Conservation (phyloP, 2,329 filamentous ascomycete genomes). For the Triangularia setosa region DNA sequence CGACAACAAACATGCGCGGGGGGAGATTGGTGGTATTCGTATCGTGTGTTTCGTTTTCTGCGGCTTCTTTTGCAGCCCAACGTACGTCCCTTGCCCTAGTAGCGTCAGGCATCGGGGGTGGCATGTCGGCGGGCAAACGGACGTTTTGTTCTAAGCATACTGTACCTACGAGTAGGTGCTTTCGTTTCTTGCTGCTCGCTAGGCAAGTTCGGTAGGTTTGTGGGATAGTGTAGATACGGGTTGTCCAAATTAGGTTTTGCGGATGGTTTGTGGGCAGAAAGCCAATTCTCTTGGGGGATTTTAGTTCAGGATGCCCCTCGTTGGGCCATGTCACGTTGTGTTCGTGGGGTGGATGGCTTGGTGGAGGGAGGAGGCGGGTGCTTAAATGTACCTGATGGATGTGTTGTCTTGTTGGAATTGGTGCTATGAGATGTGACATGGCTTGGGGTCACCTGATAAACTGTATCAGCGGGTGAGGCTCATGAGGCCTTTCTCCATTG, state of each 20-base stretch:
- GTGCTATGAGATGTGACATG: background rate
- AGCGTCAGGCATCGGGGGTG: background rate
- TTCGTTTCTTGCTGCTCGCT: background rate
- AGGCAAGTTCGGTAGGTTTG: background rate
- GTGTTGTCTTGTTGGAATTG: background rate
- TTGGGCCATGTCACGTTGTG: background rate
- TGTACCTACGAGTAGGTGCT: background rate
- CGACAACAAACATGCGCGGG: background rate
- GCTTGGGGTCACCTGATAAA: conserved; percentile 1
- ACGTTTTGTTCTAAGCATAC: background rate
- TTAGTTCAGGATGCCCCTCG: background rate
- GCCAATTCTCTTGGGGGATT: background rate
- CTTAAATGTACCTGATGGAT: background rate
- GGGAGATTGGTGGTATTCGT: background rate
- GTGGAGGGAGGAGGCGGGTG: background rate
- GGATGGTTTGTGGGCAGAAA: background rate
- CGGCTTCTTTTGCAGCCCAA: background rate
- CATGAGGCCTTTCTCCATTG: background rate
- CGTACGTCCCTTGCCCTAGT: background rate
- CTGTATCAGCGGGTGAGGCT: background rate
- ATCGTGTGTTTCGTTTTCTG: background rate
- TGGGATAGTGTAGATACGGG: background rate
- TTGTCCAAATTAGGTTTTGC: background rate
- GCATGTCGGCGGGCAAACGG: background rate
- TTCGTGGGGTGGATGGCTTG: background rate